Evolutionary conservation across 768 basidiomycete species (phyloP), one percentile per base, ranked within the genome.

Genomic region (Xerocomus spinulosus): DNA sequence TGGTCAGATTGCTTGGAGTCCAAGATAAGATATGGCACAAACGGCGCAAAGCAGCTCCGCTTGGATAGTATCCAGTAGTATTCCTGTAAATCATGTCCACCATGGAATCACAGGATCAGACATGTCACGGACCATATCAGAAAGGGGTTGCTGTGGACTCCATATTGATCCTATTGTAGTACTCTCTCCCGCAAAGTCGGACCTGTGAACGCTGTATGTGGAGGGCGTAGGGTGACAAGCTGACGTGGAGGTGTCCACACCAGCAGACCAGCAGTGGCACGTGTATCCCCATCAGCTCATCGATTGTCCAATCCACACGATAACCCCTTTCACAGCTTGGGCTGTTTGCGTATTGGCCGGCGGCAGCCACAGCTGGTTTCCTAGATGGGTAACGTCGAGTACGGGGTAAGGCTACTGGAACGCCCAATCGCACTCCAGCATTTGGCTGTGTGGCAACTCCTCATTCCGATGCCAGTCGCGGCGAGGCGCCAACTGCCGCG

Each of bases 61-160:
- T 17, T 49, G 57, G 37, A n/a, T 8, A n/a, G 32, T 48, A 28
- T 45, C 41, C 48, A 32, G 46, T 44, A n/a, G 40, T 40, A 36
- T 26, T 35, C n/a, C 36, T 37, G 28, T 35, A 2, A 7, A 21
- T 53, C 54, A 36, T 48, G 46, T 54, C 47, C 8, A 30, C 56
- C 47, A 45, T 48, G 46, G 42, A 52, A 17, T 9, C 33, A 45
- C 52, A 45, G 40, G 20, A 35, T 32, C 24, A 14, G 21, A 48
- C 26, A 52, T 50, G 57, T 48, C n/a, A n/a, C 39, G n/a, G n/a
- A n/a, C n/a, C n/a, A n/a, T n/a, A n/a, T n/a, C n/a, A 33, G 46
- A 60, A 58, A 60, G 47, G 50, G 59, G 48, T 49, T 53, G 44
- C 43, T 58, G 59, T 61, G n/a, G n/a, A n/a, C n/a, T n/a, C n/a